Conservation (phyloP, 306 rosid genomes). For the Pachyrhizus erosus region DNA sequence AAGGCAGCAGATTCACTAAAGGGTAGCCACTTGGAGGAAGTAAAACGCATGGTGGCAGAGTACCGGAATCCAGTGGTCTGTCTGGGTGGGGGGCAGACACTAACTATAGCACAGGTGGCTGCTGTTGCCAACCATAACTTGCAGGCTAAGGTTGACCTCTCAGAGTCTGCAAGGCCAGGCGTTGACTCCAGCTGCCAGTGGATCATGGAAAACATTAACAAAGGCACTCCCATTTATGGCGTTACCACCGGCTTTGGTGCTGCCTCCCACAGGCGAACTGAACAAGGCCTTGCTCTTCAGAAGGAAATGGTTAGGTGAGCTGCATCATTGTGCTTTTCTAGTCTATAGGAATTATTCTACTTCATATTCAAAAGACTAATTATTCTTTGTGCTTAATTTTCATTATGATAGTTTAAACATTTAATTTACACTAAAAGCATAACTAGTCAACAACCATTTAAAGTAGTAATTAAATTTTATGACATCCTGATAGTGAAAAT, state of each 20-base stretch:
- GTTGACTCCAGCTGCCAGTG: slow-evolving; percentile 53
- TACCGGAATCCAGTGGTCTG: slow-evolving; percentile 36
- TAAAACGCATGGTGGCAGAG: slow-evolving; percentile 46
- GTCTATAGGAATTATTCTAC: not conserved
- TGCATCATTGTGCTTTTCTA: not conserved
- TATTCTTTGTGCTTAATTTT: not conserved
- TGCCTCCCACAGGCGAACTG: slow-evolving; percentile 45
- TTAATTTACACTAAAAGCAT: not conserved
- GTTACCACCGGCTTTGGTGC: slow-evolving; percentile 59
- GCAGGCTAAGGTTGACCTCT: slow-evolving; percentile 43
- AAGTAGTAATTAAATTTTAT: too few species aligned
- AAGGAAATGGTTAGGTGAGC: slow-evolving; percentile 58
- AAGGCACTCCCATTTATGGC: slow-evolving; percentile 44
- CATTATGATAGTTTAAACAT: too few species aligned
- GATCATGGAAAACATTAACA: slow-evolving; percentile 42
- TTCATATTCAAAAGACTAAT: not conserved
- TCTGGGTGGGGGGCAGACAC: slow-evolving; percentile 36
- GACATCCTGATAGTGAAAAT: too few species aligned
- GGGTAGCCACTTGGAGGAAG: slow-evolving; percentile 53
- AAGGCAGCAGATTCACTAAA: slow-evolving; percentile 49
- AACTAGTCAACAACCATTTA: too few species aligned
- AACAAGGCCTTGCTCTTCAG: slow-evolving; percentile 50
- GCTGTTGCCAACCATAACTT: slow-evolving; percentile 43
- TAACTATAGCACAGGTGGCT: slow-evolving; percentile 51
- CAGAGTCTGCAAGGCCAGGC: slow-evolving; percentile 48